Conservation (phyloP, 805 yeast genomes). For the Tetrapisispora namnaoensis region DNA sequence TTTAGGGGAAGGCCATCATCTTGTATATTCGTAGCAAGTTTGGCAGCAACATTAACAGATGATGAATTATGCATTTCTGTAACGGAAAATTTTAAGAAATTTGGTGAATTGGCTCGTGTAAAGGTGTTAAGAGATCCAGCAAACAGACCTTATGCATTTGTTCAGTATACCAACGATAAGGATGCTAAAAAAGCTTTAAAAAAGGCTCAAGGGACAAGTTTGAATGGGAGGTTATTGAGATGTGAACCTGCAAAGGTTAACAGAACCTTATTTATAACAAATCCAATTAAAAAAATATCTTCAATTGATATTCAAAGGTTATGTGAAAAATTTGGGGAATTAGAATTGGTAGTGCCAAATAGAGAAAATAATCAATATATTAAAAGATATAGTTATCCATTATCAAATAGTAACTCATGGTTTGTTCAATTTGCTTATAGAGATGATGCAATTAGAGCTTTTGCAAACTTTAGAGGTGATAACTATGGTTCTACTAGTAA, state of each 20-base stretch:
- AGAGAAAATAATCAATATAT: slow-evolving; percentile 22
- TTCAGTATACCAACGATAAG: slow-evolving; percentile 63
- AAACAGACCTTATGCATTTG: slow-evolving; percentile 87
- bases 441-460: slow-evolving; percentile 82
- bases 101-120: slow-evolving; percentile 63
- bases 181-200: slow-evolving; percentile 62
- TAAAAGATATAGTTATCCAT: slow-evolving; percentile 13
- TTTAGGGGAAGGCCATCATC: slow-evolving; percentile 65
- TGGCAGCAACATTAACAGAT: slow-evolving; percentile 55
- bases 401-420: slow-evolving; percentile 41
- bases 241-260: slow-evolving; percentile 90
- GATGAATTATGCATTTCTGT: slow-evolving; percentile 65
- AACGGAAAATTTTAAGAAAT: slow-evolving; percentile 53
- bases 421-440: slow-evolving; percentile 69
- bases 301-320: slow-evolving; percentile 30
- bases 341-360: slow-evolving; percentile 52
- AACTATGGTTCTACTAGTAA: neutral
- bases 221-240: slow-evolving; percentile 69
- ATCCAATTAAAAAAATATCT: slow-evolving; percentile 13
- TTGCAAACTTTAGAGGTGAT: slow-evolving; percentile 50
- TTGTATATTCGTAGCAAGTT: slow-evolving; percentile 81
- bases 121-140: slow-evolving; percentile 76
- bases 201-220: slow-evolving; percentile 55
- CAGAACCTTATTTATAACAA: slow-evolving; percentile 61
- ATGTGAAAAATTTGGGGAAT: slow-evolving; percentile 55